phyloP scores from a whole-genome alignment of 345 rosid species.

The Salix udensis region DNA sequence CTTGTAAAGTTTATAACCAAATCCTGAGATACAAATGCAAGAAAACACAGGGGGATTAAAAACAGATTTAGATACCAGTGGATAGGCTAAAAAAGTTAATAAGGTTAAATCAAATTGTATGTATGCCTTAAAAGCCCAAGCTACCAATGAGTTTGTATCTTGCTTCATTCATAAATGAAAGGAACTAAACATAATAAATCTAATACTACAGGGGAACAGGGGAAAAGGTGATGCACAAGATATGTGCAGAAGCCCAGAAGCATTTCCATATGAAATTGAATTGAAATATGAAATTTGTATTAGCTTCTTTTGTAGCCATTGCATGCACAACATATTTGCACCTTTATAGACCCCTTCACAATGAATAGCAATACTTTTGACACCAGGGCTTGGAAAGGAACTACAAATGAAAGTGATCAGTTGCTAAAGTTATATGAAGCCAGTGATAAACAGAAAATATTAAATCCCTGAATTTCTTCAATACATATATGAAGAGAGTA shows the following conservation, averaged over 20 bases:
- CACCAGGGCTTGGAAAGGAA: background rate
- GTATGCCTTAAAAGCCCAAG: background rate
- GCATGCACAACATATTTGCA: background rate
- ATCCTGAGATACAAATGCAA: slow-evolving; percentile 32
- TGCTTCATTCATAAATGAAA: background rate
- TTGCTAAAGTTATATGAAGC: background rate
- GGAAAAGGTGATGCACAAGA: background rate
- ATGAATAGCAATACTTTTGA: background rate
- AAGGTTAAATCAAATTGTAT: background rate
- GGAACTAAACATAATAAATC: background rate
- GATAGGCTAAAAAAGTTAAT: background rate
- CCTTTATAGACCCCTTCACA: background rate
- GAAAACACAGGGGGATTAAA: background rate
- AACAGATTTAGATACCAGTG: background rate
- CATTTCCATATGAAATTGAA: background rate
- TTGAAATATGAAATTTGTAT: background rate
- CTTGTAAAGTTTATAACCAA: slow-evolving; percentile 13
- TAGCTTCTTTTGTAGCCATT: background rate
- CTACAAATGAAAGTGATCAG: background rate
- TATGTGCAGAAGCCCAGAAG: background rate
- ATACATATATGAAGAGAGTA: background rate
- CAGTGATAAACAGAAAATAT: background rate
- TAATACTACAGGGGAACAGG: background rate
- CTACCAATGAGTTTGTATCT: background rate
- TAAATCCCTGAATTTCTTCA: background rate